These are phyloP conservation scores for Leishmania major DNA, from an alignment of 208 protist species.

Conservation along the genomic window DNA sequence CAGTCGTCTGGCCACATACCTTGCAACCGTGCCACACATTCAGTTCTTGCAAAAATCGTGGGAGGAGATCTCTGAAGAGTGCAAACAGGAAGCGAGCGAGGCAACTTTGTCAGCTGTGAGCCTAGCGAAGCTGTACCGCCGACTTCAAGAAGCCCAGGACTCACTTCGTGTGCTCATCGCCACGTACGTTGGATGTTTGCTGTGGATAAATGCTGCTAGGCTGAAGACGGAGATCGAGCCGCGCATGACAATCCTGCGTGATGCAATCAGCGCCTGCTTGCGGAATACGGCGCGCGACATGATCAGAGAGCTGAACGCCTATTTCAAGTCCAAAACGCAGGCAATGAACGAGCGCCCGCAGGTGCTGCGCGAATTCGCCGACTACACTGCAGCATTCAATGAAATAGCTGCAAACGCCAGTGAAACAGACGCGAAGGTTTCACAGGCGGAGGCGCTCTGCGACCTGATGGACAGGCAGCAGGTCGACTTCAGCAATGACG, in stretches of 20 bases:
- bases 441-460: slow-evolving; percentile 87
- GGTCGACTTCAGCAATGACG: slow-evolving; percentile 88
- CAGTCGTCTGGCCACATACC: slow-evolving; percentile 78
- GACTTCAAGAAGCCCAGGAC: slow-evolving; percentile 83
- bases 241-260: slow-evolving; percentile 75
- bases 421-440: slow-evolving; percentile 62
- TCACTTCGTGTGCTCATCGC: slow-evolving; percentile 86
- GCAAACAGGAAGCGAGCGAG: slow-evolving; percentile 69
- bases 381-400: slow-evolving; percentile 88
- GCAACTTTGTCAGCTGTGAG: slow-evolving; percentile 50
- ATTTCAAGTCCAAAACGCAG: slow-evolving; percentile 90
- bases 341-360: slow-evolving; percentile 78
- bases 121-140: slow-evolving; percentile 74
- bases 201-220: slow-evolving; percentile 92
- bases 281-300: slow-evolving; percentile 59
- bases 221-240: slow-evolving; percentile 91
- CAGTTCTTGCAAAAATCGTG: slow-evolving; percentile 89
- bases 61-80: slow-evolving; percentile 72
- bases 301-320: slow-evolving; percentile 74
- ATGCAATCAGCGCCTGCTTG: slow-evolving; percentile 78
- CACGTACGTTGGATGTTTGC: slow-evolving; percentile 83
- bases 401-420: slow-evolving; percentile 52
- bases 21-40: slow-evolving; percentile 80
- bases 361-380: slow-evolving; percentile 78
- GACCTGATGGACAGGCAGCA: slow-evolving; percentile 92